These are phyloP conservation scores for Mycena vulgaris DNA, from an alignment of 768 basidiomycete species.

Conservation along the genomic window DNA sequence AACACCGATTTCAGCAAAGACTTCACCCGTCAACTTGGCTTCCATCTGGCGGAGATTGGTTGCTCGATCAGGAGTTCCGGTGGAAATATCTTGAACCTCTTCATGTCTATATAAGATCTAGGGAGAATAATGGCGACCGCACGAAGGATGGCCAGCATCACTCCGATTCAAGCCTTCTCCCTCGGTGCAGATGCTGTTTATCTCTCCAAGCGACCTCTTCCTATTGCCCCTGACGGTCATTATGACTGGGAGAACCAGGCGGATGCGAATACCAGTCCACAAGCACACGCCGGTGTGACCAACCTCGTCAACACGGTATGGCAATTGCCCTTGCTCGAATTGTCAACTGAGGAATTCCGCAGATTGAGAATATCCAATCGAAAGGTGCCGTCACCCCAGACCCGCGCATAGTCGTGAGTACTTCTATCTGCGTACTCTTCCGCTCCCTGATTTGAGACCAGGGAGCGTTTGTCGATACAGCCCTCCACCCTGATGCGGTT, in stretches of 20 bases:
- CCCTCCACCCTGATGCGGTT: slow-evolving; percentile 52
- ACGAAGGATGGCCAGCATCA: slow-evolving; percentile 33
- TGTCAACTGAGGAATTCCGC: neutral
- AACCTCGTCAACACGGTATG: slow-evolving; percentile 48
- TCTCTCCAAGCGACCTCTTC: slow-evolving; percentile 55
- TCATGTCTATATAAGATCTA: neutral
- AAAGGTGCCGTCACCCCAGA: slow-evolving; percentile 46
- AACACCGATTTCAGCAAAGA: too few relatives aligned
- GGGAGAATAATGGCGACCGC: too few relatives aligned
- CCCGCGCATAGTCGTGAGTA: slow-evolving; percentile 43
- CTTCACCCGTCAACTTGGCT: too few relatives aligned
- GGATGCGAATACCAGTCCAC: slow-evolving; percentile 43
- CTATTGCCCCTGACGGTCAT: slow-evolving; percentile 59
- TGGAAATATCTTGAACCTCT: neutral
- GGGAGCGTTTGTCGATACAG: slow-evolving; percentile 49
- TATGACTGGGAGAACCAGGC: slow-evolving; percentile 60
- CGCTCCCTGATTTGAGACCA: slow-evolving; percentile 21
- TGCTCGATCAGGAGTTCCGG: neutral
- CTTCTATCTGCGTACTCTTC: neutral
- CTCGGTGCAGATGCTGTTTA: slow-evolving; percentile 52
- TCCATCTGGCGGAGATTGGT: too few relatives aligned
- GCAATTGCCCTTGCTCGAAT: neutral
- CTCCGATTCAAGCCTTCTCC: slow-evolving; percentile 44
- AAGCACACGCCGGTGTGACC: slow-evolving; percentile 54
- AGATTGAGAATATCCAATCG: slow-evolving; percentile 41